These are phyloP conservation scores for Zarea fungicola DNA, from an alignment of 2,329 filamentous ascomycete species.

Conservation along the genomic window DNA sequence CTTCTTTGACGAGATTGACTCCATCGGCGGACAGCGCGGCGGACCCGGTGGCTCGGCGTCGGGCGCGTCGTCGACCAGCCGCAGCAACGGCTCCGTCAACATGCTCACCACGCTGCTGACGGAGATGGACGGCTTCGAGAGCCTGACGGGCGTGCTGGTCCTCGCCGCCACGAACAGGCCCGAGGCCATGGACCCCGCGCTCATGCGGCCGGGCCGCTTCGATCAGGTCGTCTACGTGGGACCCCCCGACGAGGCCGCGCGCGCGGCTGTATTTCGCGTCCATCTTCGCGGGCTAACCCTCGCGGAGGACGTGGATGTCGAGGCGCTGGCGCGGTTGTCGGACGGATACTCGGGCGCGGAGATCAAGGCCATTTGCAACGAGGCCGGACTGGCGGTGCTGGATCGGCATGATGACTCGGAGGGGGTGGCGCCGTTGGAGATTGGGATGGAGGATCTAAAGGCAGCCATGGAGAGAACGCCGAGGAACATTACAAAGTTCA, in stretches of 20 bases:
- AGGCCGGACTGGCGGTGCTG: slow-evolving; percentile 39
- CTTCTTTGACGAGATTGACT: slow-evolving; percentile 96
- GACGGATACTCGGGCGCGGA: slow-evolving; percentile 86
- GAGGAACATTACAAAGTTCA: slow-evolving; percentile 53
- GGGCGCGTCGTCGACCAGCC: slow-evolving; percentile 22
- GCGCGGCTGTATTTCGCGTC: slow-evolving; percentile 70
- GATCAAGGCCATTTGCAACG: slow-evolving; percentile 52
- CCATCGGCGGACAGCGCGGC: slow-evolving; percentile 58
- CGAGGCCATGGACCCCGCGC: slow-evolving; percentile 76
- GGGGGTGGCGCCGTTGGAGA: slow-evolving; percentile 25
- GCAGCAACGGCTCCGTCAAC: slow-evolving; percentile 55
- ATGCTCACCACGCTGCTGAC: slow-evolving; percentile 85
- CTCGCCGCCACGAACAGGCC: slow-evolving; percentile 90
- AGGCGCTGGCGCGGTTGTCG: slow-evolving; percentile 55
- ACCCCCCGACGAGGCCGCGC: slow-evolving; percentile 66
- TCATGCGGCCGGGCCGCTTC: slow-evolving; percentile 81
- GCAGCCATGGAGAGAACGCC: slow-evolving; percentile 41
- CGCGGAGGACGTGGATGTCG: slow-evolving; percentile 58
- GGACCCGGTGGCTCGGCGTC: slow-evolving; percentile 41
- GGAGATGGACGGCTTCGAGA: slow-evolving; percentile 93
- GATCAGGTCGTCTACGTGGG: slow-evolving; percentile 82
- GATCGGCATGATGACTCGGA: slow-evolving; percentile 29
- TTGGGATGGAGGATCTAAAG: slow-evolving; percentile 39
- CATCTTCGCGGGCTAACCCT: slow-evolving; percentile 59
- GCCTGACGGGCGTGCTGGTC: slow-evolving; percentile 75